Base-by-base conservation (phyloP, 495 filamentous ascomycete species). In the Sabuloglossum arenarium region DNA sequence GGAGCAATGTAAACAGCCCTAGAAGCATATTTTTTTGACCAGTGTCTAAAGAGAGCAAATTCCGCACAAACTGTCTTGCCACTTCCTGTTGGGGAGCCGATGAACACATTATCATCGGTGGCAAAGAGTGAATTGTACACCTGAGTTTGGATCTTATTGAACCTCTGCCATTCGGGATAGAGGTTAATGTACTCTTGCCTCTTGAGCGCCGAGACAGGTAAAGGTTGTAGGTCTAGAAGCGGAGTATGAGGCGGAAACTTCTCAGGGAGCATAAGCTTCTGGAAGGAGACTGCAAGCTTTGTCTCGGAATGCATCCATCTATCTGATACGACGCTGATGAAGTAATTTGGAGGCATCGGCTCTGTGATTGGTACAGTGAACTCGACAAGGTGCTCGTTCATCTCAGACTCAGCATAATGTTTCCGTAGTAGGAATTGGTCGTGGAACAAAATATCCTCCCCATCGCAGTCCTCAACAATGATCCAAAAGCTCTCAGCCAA, bases 261-360 rank as follows among this genome's bases (percentile, higher is more conserved):
- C 68, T 95, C 89, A 0, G 91, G 91, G 4, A 99, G 77, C 56
- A 93, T 80, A 16, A 99, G 71, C 64, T 95, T 94, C 64, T 90
- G 84, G 72, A 99, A 97, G 0, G 89, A 89, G 0, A 99, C 82
- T 0, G 89, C 81, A 45, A 99, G 71, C 63, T 89, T 93, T 6
- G 88, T 93, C 69, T 97, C 89, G 12, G 90, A 87, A 62, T 94
- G 87, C 86, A 97, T 91, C 91, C 91, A 99, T 56, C 93, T 76
- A 61, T 99, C 91, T 2, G 89, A 96, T 16, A 94, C 73, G 55
- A 96, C 75, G 0, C 86, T 87, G 63, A 99, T 87, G 70, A 99
- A 99, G 69, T 97, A 97, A 63, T 97, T 93, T 0, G 91, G 91
- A 5, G 91, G 93, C 86, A 96, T 95, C 0, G 91, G 91, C 62